phyloP scores from a whole-genome alignment of 78 protist species.

The Polysphondylium violaceum region DNA sequence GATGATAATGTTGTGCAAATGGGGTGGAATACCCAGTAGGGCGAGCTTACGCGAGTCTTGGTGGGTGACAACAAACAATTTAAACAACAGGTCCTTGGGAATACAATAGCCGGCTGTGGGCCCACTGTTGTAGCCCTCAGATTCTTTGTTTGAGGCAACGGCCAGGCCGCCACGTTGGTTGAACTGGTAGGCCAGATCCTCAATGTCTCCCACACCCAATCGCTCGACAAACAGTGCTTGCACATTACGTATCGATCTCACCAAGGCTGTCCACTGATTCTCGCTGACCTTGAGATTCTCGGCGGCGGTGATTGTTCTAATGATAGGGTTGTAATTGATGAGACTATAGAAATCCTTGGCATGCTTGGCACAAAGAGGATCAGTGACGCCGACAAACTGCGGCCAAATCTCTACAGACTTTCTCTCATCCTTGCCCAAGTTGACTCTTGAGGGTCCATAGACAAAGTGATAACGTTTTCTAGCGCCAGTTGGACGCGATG shows the following conservation, averaged over 20 bases:
- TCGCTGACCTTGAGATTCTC: slow-evolving; percentile 78
- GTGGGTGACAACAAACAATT: slow-evolving; percentile 75
- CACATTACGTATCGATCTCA: slow-evolving; percentile 65
- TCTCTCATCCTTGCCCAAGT: slow-evolving; percentile 72
- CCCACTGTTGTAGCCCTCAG: slow-evolving; percentile 40
- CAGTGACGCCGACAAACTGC: slow-evolving; percentile 82
- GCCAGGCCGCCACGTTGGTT: slow-evolving; percentile 80
- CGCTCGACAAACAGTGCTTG: slow-evolving; percentile 81
- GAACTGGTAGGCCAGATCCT: slow-evolving; percentile 70
- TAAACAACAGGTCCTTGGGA: slow-evolving; percentile 76
- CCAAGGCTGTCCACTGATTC: slow-evolving; percentile 78
- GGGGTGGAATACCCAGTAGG: slow-evolving; percentile 75
- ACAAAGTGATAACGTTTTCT: slow-evolving; percentile 69
- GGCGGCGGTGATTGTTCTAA: slow-evolving; percentile 59
- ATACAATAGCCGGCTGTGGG: slow-evolving; percentile 85
- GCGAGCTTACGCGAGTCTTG: slow-evolving; percentile 64
- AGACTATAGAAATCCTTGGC: slow-evolving; percentile 41
- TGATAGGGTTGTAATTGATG: slow-evolving; percentile 67
- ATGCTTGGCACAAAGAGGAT: slow-evolving; percentile 77
- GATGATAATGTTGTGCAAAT: slow-evolving; percentile 34
- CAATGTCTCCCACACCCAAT: slow-evolving; percentile 67
- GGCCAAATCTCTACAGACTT: slow-evolving; percentile 76
- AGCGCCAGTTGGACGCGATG: slow-evolving; percentile 43
- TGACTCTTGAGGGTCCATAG: slow-evolving; percentile 77
- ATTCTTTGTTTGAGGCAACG: slow-evolving; percentile 52